Evolutionary conservation across 305 asterid genomes (phyloP), one percentile per base, ranked within the genome.

Genomic region (Fraxinus greggii): DNA sequence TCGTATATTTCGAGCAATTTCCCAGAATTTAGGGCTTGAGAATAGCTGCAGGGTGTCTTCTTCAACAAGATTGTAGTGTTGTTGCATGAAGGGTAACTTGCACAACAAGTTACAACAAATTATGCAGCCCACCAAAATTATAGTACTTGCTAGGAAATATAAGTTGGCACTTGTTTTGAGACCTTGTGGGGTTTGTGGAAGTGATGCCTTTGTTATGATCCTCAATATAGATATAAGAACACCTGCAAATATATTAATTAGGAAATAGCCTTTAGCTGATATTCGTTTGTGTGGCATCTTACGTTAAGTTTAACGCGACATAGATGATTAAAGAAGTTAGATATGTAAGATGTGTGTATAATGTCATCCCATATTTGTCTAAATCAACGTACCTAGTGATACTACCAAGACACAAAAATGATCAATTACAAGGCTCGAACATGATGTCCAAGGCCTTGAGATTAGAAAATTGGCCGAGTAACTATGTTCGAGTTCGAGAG

Each of bases 121-220:
- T 24, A 92, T 86, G 92, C 98, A 92, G 4, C 80, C 79, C n/a
- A 84, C 35, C 45, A 94, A 76, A 21, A 89, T 77, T 6, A 83
- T 76, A 0, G 91, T 86, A 89, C 91, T 86, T 10, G 85, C 86
- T 1, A 92, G 82, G 88, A 94, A 94, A 45, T 94, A 94, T n/a
- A 92, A 84, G 54, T 90, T 89, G 0, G 95, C 95, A 83, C 98
- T 93, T 31, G 88, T 78, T 86, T 90, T 90, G 13, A 92, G 90
- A 76, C 98, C 98, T 23, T 82, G 82, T 32, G 90, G 88, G 0
- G 97, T 88, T 33, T 90, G 97, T 45, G 93, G 97, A 33, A 94
- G 93, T 4, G 95, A 91, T 36, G 91, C 95, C 82, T 94, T 92
- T n/a, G 97, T 94, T 84, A 92, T 80, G 61, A 92, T 89, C 89